Conservation (phyloP, 2,329 filamentous ascomycete genomes). For the Myriosclerotinia duriaeana region DNA sequence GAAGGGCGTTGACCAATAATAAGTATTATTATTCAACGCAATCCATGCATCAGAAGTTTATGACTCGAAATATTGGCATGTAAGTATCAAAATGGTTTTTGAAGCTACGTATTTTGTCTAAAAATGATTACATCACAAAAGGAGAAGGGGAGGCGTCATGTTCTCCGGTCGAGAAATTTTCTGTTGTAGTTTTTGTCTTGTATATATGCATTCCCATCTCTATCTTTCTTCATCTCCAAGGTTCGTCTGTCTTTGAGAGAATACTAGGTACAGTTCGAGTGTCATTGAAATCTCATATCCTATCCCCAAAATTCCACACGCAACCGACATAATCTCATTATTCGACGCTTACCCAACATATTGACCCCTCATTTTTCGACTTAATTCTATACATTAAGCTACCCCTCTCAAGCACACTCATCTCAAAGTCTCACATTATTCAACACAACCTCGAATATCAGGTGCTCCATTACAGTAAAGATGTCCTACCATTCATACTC, state of each 20-base stretch:
- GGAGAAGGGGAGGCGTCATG: neutral
- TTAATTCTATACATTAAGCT: neutral
- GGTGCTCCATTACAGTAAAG: neutral
- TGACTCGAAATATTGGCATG: neutral
- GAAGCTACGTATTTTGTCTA: constrained; percentile 1
- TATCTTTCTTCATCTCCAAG: neutral
- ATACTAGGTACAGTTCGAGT: neutral
- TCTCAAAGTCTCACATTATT: no score
- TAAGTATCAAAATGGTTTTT: neutral
- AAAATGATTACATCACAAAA: neutral
- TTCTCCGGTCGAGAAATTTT: neutral
- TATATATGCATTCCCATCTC: neutral
- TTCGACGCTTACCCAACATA: no score
- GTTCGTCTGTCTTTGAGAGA: neutral
- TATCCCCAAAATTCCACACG: neutral
- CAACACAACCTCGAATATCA: no score
- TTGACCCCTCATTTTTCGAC: no score
- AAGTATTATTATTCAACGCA: neutral
- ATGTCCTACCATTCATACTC: neutral
- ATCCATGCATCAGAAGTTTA: neutral
- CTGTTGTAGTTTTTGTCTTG: neutral
- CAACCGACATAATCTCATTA: neutral
- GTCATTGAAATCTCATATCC: neutral
- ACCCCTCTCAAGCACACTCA: neutral
- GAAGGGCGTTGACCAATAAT: neutral